phyloP scores from a whole-genome alignment of 2,329 filamentous ascomycete genomes.

The Elsinoe arachidis region DNA sequence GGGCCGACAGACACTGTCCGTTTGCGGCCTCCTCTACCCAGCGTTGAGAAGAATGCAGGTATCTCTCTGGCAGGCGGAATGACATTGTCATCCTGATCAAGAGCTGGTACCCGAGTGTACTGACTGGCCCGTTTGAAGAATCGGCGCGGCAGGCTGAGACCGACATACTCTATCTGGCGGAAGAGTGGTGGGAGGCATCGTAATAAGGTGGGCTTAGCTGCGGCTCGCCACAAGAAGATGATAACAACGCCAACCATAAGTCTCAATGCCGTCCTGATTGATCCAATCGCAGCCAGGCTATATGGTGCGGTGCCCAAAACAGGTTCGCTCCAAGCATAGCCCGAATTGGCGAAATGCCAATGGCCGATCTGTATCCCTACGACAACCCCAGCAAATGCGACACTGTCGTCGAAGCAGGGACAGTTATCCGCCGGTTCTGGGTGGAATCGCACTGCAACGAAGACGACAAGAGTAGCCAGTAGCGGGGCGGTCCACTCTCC shows the following conservation, averaged over 20 bases:
- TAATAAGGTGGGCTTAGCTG: conserved; percentile 77
- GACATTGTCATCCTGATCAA: conserved; percentile 74
- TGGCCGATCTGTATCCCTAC: conserved; percentile 74
- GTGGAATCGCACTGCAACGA: conserved; percentile 76
- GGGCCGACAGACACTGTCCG: conserved; percentile 84
- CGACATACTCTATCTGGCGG: conserved; percentile 70
- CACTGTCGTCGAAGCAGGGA: conserved; percentile 92
- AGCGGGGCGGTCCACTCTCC: conserved; percentile 57
- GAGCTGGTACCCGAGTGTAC: conserved; percentile 72
- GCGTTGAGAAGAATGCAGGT: conserved; percentile 69
- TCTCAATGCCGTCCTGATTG: conserved; percentile 54
- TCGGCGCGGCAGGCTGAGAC: conserved; percentile 71
- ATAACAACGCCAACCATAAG: conserved; percentile 71
- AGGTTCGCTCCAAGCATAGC: conserved; percentile 43
- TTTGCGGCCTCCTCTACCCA: conserved; percentile 64
- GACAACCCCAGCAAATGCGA: conserved; percentile 83
- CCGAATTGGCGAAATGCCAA: conserved; percentile 67
- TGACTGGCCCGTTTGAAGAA: conserved; percentile 81
- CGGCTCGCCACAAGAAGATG: conserved; percentile 82
- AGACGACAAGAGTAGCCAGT: conserved; percentile 55
- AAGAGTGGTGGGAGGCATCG: conserved; percentile 76
- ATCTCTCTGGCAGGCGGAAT: conserved; percentile 85
- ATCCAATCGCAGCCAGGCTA: conserved; percentile 57
- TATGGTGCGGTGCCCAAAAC: conserved; percentile 56
- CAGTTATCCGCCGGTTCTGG: conserved; percentile 96